Conservation (phyloP, 768 basidiomycete species). For the Tubosaeta sp. region DNA sequence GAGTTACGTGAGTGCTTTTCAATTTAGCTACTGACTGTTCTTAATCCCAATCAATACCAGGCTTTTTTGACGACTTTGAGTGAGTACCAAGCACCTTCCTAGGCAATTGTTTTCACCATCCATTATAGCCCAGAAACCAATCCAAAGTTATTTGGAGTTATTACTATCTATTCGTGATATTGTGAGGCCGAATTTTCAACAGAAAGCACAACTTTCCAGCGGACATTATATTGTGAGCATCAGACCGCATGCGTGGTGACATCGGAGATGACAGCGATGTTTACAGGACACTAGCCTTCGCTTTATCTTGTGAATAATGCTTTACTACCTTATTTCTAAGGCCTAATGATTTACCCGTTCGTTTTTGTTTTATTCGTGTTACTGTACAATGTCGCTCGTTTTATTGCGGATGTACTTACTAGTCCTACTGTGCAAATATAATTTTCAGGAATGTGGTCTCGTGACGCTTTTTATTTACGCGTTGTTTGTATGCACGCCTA, state of each 20-base stretch:
- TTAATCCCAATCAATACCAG: slow-evolving; percentile 32
- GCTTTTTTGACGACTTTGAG: slow-evolving; percentile 56
- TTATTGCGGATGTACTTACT: neutral
- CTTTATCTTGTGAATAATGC: slow-evolving; percentile 26
- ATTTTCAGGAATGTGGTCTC: slow-evolving; percentile 8
- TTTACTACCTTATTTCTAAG: slow-evolving; percentile 9
- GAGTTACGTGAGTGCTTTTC: slow-evolving; percentile 57
- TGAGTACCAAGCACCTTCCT: slow-evolving; percentile 15
- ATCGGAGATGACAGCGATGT: neutral
- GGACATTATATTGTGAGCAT: slow-evolving; percentile 59
- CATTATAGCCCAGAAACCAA: slow-evolving; percentile 41
- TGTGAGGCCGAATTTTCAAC: slow-evolving; percentile 55
- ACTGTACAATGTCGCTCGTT: neutral
- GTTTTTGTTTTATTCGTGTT: neutral
- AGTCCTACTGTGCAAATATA: slow-evolving; percentile 7
- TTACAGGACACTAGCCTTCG: slow-evolving; percentile 26
- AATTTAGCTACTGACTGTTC: too few species aligned
- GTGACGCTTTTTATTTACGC: slow-evolving; percentile 30
- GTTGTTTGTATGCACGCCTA: slow-evolving; percentile 26
- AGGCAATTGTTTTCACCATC: neutral
- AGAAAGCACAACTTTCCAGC: slow-evolving; percentile 71
- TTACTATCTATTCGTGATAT: slow-evolving; percentile 56
- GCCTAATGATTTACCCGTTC: neutral
- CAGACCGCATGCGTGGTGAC: neutral
- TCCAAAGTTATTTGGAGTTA: slow-evolving; percentile 64